These are phyloP conservation scores for Nemania sp. DNA, from an alignment of 2,329 filamentous ascomycete genomes.

Conservation along the genomic window DNA sequence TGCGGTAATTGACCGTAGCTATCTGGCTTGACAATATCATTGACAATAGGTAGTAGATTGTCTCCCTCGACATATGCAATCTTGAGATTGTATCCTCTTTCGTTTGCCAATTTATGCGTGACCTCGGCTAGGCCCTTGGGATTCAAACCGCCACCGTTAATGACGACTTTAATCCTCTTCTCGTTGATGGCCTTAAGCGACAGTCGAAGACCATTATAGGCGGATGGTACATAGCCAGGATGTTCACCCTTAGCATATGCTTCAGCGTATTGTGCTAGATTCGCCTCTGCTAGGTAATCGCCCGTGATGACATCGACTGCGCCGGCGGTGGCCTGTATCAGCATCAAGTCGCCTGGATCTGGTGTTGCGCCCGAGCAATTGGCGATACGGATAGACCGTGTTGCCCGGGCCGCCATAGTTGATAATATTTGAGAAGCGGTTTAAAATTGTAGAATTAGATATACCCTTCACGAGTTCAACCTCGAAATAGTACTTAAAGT, in stretches of 20 bases:
- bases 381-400: conserved; percentile 29
- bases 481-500: no score
- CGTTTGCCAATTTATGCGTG: conserved; percentile 48
- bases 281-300: conserved; percentile 50
- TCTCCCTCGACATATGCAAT: conserved; percentile 40
- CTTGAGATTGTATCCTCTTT: conserved; percentile 26
- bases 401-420: conserved; percentile 15
- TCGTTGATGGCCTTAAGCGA: conserved; percentile 36
- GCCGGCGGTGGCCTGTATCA: conserved; percentile 41
- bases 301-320: conserved; percentile 45
- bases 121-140: conserved; percentile 57
- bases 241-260: conserved; percentile 36
- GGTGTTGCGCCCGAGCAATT: conserved; percentile 31
- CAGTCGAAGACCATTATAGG: conserved; percentile 34
- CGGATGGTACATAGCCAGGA: conserved; percentile 44
- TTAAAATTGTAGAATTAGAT: background rate
- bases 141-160: conserved; percentile 59
- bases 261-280: conserved; percentile 52
- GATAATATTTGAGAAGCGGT: background rate
- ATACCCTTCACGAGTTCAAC: no score
- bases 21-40: conserved; percentile 26
- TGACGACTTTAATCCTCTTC: conserved; percentile 53
- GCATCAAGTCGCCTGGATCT: conserved; percentile 32
- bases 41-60: conserved; percentile 40
- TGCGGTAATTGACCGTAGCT: conserved; percentile 34